Evolutionary conservation across 495 filamentous ascomycete genomes (phyloP), one percentile per base, ranked within the genome.

Genomic region (Penicillium flavigenum): DNA sequence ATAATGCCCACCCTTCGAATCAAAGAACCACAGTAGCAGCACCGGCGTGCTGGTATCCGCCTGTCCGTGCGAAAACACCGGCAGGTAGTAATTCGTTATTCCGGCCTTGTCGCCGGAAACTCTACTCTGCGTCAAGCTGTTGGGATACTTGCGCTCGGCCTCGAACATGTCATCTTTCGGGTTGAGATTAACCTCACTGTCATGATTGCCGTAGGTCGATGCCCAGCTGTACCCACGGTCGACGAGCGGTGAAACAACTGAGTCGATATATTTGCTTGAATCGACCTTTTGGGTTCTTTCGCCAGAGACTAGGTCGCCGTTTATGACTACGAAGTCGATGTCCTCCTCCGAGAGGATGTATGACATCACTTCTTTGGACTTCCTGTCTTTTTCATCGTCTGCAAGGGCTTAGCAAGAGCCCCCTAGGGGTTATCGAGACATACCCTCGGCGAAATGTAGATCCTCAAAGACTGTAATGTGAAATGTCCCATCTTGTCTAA

Each of bases 21-120:
- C 88, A 62, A 92, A 91, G 73, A 91, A 91, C 86, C 86, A 92
- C 31, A 91, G 76, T 4, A 92, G 59, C 12, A 86, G 70, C 12
- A 68, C 69, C 8, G 81, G 81, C 2, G 54, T 72, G 1, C 19
- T 53, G 5, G 48, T 47, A 27, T 51, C n/a, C 2, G 58, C 42
- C 6, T 42, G 42, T 10, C 46, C n/a, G 14, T 65, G 56, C 4
- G 66, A 46, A 54, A 77, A 83, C 0, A 86, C 68, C 0, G 74
- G 76, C 2, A 91, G 70, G 58, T 83, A 89, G 63, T 91, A 91
- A 59, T 92, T 91, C 0, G 84, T 81, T 0, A 88, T 73, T n/a
- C 88, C 88, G 5, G 81, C 74, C 0, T 57, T n/a, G 43, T 59
- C 24, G 39, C 24, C 54, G 62, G 69, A 66, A 66, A 86, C 69